A percentile compares a stretch with the other conserved stretches of the same genome.
phyloP scores from a whole-genome alignment of 805 yeast genomes.

The Candida silvatica region DNA sequence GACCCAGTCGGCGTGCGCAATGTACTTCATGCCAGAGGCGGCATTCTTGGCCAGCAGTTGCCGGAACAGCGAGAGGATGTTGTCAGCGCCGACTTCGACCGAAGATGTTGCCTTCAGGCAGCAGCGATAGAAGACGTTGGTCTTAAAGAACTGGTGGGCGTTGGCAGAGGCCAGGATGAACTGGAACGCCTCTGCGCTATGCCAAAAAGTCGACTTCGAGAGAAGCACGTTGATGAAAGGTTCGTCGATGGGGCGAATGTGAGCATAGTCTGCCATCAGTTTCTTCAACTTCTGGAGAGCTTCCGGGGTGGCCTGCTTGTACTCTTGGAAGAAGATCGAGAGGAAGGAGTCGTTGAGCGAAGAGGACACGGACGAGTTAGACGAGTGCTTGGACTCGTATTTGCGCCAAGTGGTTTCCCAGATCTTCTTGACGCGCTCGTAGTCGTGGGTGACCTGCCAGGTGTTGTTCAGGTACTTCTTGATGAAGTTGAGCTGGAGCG shows the following conservation, averaged over 20 bases:
- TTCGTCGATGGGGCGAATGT: conserved; percentile 58
- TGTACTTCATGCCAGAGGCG: conserved; percentile 44
- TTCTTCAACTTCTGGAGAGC: conserved; percentile 51
- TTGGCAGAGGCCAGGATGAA: conserved; percentile 54
- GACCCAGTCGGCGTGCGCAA: conserved; percentile 82
- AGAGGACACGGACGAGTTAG: conserved; percentile 62
- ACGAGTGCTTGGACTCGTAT: conserved; percentile 41
- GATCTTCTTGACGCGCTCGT: conserved; percentile 47
- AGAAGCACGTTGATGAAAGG: conserved; percentile 75
- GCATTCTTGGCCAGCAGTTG: conserved; percentile 35
- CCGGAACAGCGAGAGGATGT: conserved; percentile 35
- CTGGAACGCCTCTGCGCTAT: conserved; percentile 53
- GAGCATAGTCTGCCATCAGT: conserved; percentile 46
- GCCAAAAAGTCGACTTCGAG: conserved; percentile 61
- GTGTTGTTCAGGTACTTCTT: conserved; percentile 56
- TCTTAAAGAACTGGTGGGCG: conserved; percentile 46
- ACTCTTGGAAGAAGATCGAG: conserved; percentile 55
- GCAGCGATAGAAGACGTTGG: conserved; percentile 67
- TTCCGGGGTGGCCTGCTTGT: conserved; percentile 40
- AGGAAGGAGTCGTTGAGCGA: conserved; percentile 64
- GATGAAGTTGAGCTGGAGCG: conserved; percentile 66
- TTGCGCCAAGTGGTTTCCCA: conserved; percentile 57
- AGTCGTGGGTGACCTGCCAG: conserved; percentile 46
- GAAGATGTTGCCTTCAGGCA: conserved; percentile 65
- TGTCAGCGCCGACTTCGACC: conserved; percentile 42